These are phyloP conservation scores for Melaleuca quinquenervia DNA, from an alignment of 345 rosid species.

Conservation along the genomic window DNA sequence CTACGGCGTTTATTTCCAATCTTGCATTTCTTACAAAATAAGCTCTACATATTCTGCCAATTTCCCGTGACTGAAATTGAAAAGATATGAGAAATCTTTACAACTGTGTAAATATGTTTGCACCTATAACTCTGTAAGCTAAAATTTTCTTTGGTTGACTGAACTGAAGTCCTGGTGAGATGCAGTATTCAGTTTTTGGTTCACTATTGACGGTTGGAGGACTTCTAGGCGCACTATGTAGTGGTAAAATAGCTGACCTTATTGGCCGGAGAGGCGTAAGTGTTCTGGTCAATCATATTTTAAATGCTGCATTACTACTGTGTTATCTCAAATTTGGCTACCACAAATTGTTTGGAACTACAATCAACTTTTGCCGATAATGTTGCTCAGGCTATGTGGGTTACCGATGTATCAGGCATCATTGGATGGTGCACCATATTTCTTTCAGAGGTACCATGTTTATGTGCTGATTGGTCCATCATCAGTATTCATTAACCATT, in stretches of 20 bases:
- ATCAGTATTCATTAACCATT: not conserved
- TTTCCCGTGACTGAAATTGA: not conserved
- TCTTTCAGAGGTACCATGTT: conserved; percentile 33
- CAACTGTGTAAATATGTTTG: not conserved
- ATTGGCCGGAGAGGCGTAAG: conserved; percentile 40
- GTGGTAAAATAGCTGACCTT: conserved; percentile 29
- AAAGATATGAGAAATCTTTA: not conserved
- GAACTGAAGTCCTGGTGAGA: not conserved
- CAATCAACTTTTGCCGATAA: not conserved
- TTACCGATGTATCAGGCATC: conserved; percentile 16
- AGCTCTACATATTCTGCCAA: not conserved
- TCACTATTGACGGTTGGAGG: conserved; percentile 49
- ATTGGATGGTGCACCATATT: conserved; percentile 45
- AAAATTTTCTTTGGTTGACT: not conserved
- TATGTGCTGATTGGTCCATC: not conserved
- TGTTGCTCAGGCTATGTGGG: conserved; percentile 34
- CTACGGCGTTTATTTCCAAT: not conserved
- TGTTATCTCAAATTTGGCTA: not conserved
- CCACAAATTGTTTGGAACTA: not conserved
- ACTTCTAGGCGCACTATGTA: conserved; percentile 35
- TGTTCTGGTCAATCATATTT: not conserved
- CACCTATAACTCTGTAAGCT: not conserved
- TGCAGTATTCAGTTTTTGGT: conserved; percentile 50
- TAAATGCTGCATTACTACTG: not conserved
- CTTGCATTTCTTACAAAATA: not conserved